Conservation (phyloP, 1,139 yeast species). For the Blastobotrys malaysiensis region DNA sequence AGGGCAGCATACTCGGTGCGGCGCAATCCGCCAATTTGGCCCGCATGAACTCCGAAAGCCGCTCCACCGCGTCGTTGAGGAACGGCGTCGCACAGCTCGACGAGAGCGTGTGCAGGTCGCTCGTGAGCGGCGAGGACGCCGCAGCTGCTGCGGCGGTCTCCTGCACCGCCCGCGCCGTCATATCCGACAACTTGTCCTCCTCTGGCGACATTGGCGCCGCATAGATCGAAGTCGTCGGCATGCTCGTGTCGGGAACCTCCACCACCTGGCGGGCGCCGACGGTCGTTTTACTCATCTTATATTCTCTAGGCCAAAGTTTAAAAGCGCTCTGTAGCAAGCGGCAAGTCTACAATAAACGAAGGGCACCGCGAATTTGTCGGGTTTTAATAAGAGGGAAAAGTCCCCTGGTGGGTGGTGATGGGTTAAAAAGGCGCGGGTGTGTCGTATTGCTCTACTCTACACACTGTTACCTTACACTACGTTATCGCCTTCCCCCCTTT, state of each 20-base stretch:
- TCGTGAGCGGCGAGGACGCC: constrained; percentile 3
- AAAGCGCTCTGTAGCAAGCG: no score
- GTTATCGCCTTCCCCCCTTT: not conserved
- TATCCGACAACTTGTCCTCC: constrained; percentile 1
- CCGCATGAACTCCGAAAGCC: constrained; percentile 14
- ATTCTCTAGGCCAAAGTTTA: no score
- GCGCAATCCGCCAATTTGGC: constrained; percentile 13
- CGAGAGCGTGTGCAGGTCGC: constrained; percentile 9
- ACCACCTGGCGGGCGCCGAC: not conserved
- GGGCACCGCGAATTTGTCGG: no score
- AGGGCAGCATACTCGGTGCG: constrained; percentile 57
- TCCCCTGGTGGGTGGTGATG: not conserved
- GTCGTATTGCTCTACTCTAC: not conserved
- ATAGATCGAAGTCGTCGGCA: not conserved
- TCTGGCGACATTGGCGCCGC: not conserved
- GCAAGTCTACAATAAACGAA: no score
- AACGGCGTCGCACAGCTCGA: constrained; percentile 9
- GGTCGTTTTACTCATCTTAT: not conserved
- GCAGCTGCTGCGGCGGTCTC: constrained; percentile 5
- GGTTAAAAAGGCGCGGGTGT: not conserved
- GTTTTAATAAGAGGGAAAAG: not conserved
- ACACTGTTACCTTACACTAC: not conserved
- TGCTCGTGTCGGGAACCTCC: not conserved
- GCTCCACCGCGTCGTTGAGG: constrained; percentile 18
- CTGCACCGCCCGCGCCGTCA: constrained; percentile 2